These are phyloP conservation scores for Aspergillus kassunensis DNA, from an alignment of 495 filamentous ascomycete genomes.

Conservation along the genomic window DNA sequence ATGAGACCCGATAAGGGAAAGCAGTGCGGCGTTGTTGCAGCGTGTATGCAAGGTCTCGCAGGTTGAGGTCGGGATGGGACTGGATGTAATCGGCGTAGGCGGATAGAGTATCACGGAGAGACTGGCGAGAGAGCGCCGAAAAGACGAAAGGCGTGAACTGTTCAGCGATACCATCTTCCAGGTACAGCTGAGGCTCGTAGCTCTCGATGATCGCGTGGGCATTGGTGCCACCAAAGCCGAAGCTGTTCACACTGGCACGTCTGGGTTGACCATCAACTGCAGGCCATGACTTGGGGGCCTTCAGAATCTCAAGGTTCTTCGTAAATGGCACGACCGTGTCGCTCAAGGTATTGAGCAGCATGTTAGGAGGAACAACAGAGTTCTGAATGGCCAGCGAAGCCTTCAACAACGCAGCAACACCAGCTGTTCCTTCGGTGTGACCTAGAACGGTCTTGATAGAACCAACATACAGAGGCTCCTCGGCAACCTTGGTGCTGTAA, in stretches of 20 bases:
- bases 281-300: neutral
- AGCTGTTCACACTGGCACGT: conserved; percentile 3
- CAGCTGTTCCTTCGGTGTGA: neutral
- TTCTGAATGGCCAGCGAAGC: neutral
- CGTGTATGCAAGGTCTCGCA: no score
- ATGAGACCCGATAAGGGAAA: no score
- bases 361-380: neutral
- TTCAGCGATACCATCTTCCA: no score
- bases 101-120: no score
- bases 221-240: conserved; percentile 3
- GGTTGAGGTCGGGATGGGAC: no score
- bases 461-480: neutral
- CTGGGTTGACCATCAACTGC: neutral
- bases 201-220: neutral
- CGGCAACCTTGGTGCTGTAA: no score
- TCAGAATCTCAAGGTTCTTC: no score
- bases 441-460: conserved; percentile 1
- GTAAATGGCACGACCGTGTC: neutral
- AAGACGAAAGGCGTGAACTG: no score
- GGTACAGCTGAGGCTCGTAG: neutral
- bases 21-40: no score
- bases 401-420: neutral
- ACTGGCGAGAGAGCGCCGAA: no score
- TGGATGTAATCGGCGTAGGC: no score
- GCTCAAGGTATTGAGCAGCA: neutral